phyloP scores from a whole-genome alignment of 2,329 filamentous ascomycete species.

The Penicillium hordei region DNA sequence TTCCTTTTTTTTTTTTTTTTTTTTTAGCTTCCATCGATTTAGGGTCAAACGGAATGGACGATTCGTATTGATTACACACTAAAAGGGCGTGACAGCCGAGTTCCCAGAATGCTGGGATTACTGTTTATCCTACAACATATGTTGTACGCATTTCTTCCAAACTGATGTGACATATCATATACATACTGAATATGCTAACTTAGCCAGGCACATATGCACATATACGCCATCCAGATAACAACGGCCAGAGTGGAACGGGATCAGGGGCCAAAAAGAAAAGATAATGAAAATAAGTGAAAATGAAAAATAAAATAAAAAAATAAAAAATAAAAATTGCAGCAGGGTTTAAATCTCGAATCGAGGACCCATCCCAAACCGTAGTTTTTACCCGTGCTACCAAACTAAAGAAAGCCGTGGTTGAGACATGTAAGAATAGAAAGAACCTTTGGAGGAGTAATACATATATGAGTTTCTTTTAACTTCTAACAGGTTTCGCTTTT shows the following conservation, averaged over 20 bases:
- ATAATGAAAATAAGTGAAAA: neutral
- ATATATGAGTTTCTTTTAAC: neutral
- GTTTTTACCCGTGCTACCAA: constrained; percentile 18
- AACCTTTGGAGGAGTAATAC: neutral
- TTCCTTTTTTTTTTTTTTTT: too few species aligned
- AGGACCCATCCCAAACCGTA: constrained; percentile 19
- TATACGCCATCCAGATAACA: neutral
- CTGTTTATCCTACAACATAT: neutral
- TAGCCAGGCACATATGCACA: neutral
- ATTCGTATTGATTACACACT: constrained; percentile 16
- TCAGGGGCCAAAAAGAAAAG: neutral
- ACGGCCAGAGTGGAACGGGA: neutral
- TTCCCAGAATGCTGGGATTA: constrained; percentile 5
- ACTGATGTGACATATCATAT: neutral
- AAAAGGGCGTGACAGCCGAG: constrained; percentile 5
- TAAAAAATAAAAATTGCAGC: constrained; percentile 1
- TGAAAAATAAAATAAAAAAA: too few species aligned
- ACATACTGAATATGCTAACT: neutral
- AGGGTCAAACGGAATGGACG: constrained; percentile 13
- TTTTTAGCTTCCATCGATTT: neutral
- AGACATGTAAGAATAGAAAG: constrained; percentile 5
- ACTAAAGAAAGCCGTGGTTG: neutral
- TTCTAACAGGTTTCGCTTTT: constrained; percentile 3
- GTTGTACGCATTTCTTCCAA: neutral
- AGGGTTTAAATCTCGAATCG: constrained; percentile 5